Evolutionary conservation across 148 eudicot genomes (phyloP).

Genomic region (Mesembryanthemum crystallinum): DNA sequence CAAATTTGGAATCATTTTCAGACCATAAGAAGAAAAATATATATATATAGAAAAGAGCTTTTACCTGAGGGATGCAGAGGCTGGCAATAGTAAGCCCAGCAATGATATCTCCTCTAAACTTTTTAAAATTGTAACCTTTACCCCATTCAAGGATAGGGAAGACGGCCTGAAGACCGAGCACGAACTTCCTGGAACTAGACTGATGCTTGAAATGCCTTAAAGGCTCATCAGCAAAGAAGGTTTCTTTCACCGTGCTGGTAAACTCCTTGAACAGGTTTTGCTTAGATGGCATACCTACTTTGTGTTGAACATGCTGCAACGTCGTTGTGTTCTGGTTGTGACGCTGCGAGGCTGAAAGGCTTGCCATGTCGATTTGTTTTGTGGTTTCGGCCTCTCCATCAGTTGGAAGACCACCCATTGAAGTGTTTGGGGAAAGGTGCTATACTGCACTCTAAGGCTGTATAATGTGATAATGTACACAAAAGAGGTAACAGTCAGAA

Average conservation of each 20-base stretch:
- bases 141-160: constrained; percentile 81
- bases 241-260: constrained; percentile 42
- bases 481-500: constrained; percentile 6
- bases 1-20: too few species aligned
- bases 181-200: constrained; percentile 35
- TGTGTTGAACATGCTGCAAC: constrained; percentile 36
- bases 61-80: constrained; percentile 78
- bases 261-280: constrained; percentile 54
- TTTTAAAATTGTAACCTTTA: constrained; percentile 37
- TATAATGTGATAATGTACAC: constrained; percentile 6
- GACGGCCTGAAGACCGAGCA: constrained; percentile 64
- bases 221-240: constrained; percentile 68
- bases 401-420: constrained; percentile 26
- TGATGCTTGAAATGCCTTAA: constrained; percentile 61
- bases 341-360: constrained; percentile 35
- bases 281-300: constrained; percentile 58
- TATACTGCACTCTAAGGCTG: constrained; percentile 13
- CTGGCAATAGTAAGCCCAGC: constrained; percentile 83
- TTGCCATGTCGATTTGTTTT: constrained; percentile 38
- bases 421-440: constrained; percentile 21
- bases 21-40: too few species aligned
- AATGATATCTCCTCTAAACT: constrained; percentile 63
- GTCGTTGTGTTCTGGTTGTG: constrained; percentile 15
- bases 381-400: constrained; percentile 29
- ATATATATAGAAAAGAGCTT: too few species aligned